Percentiles rank a stretch among this genome's conserved stretches.
Conservation (phyloP, 352 stramenopile species). For the Blastocystis sp. region DNA sequence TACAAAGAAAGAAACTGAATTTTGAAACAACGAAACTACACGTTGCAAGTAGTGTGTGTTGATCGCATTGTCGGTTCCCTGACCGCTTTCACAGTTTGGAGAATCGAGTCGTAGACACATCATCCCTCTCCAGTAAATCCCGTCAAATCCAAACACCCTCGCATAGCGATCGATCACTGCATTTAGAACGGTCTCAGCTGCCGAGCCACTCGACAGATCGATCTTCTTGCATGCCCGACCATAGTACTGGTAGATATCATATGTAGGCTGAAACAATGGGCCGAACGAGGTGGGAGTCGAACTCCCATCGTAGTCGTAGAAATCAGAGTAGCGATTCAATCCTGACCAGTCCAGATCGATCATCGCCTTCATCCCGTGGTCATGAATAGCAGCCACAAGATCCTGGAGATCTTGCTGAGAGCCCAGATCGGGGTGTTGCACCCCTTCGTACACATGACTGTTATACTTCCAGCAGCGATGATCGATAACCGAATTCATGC, state of each 20-base stretch:
- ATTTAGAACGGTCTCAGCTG: neutral
- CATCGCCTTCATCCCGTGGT: neutral
- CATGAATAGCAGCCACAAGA: neutral
- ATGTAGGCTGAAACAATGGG: neutral
- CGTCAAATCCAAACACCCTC: neutral
- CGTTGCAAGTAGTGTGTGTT: neutral
- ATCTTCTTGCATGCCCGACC: neutral
- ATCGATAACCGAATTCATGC: neutral
- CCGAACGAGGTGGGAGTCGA: neutral
- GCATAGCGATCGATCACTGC: neutral
- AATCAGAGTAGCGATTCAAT: neutral
- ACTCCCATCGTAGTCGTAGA: constrained; percentile 30
- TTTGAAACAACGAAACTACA: neutral
- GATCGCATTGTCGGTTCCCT: neutral
- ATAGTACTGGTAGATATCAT: neutral
- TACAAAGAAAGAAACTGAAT: neutral
- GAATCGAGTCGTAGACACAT: constrained; percentile 14
- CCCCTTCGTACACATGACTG: neutral
- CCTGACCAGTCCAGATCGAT: neutral
- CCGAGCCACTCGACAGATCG: neutral
- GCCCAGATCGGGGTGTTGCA: neutral
- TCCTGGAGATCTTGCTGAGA: neutral
- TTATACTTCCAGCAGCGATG: neutral
- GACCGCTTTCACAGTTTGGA: neutral
- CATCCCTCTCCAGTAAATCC: constrained; percentile 12